Percentiles rank a stretch among this genome's conserved stretches.
phyloP scores from a whole-genome alignment of 1,139 yeast genomes.

The Suhomyces yuchorum region DNA sequence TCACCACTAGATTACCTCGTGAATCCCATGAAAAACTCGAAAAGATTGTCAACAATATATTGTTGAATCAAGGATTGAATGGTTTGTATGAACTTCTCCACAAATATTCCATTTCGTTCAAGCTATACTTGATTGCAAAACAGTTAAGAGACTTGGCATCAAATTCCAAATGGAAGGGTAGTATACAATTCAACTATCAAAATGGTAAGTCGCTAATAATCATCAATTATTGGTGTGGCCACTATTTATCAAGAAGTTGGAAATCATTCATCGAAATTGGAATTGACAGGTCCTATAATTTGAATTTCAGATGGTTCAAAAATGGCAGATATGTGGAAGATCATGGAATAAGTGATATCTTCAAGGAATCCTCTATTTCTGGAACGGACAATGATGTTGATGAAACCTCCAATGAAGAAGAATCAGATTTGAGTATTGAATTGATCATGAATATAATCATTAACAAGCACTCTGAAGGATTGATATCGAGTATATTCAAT shows the following conservation, averaged over 20 bases:
- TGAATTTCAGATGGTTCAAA: slow-evolving; percentile 69
- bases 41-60: slow-evolving; percentile 55
- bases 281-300: slow-evolving; percentile 51
- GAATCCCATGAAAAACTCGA: slow-evolving; percentile 52
- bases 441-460: slow-evolving; percentile 36
- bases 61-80: slow-evolving; percentile 53
- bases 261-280: slow-evolving; percentile 67
- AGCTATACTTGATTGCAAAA: slow-evolving; percentile 66
- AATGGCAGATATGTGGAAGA: slow-evolving; percentile 45
- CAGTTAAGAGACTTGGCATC: slow-evolving; percentile 59
- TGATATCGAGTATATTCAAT: slow-evolving; percentile 29
- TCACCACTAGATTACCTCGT: slow-evolving; percentile 36
- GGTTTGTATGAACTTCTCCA: slow-evolving; percentile 71
- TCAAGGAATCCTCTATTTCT: slow-evolving; percentile 8
- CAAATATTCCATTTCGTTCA: slow-evolving; percentile 71
- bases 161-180: slow-evolving; percentile 62
- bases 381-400: slow-evolving; percentile 6
- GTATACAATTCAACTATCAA: slow-evolving; percentile 65
- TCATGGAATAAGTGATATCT: slow-evolving; percentile 23
- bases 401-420: slow-evolving; percentile 19
- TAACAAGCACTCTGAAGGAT: slow-evolving; percentile 41
- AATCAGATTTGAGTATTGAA: slow-evolving; percentile 41
- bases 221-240: slow-evolving; percentile 71
- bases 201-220: slow-evolving; percentile 62
- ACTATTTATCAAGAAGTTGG: slow-evolving; percentile 39